Percentiles rank a stretch among this genome's conserved stretches.
These are phyloP conservation scores for Alloteropsis semialata DNA, from an alignment of 176 grass and related monocot species.

Conservation along the genomic window DNA sequence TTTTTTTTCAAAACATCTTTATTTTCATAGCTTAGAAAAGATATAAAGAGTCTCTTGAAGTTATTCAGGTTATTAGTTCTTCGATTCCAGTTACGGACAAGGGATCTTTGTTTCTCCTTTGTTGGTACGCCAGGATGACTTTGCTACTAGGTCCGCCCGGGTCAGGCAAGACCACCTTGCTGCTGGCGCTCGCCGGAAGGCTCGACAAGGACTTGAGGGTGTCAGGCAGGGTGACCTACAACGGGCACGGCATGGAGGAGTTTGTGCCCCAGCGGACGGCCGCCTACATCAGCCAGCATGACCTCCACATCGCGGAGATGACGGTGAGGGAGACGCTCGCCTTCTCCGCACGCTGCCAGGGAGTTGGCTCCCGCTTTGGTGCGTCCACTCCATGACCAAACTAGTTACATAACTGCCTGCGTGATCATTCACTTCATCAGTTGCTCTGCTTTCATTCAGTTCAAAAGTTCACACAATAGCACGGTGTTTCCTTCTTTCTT, in stretches of 20 bases:
- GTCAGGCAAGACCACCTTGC: constrained; percentile 82
- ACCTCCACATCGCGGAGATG: constrained; percentile 63
- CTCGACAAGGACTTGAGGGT: constrained; percentile 13
- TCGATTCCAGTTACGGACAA: too few species aligned
- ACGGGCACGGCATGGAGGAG: constrained; percentile 17
- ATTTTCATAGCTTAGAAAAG: too few species aligned
- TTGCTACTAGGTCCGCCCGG: background rate
- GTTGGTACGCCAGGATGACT: background rate
- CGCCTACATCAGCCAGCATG: constrained; percentile 60
- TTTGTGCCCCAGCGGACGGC: constrained; percentile 62
- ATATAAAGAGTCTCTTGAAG: too few species aligned
- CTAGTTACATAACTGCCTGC: too few species aligned
- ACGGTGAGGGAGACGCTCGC: constrained; percentile 59
- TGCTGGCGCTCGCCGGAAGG: constrained; percentile 78
- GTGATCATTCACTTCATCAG: too few species aligned
- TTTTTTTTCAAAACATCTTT: too few species aligned
- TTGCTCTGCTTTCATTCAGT: too few species aligned
- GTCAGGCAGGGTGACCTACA: background rate
- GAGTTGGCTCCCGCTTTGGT: background rate
- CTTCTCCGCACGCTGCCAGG: constrained; percentile 59
- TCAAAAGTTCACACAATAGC: too few species aligned
- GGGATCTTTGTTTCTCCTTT: too few species aligned
- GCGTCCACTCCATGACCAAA: too few species aligned
- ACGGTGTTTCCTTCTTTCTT: too few species aligned
- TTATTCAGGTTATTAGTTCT: too few species aligned